Base-by-base conservation (phyloP, 768 basidiomycete species). In the Roridomyces roridus region DNA sequence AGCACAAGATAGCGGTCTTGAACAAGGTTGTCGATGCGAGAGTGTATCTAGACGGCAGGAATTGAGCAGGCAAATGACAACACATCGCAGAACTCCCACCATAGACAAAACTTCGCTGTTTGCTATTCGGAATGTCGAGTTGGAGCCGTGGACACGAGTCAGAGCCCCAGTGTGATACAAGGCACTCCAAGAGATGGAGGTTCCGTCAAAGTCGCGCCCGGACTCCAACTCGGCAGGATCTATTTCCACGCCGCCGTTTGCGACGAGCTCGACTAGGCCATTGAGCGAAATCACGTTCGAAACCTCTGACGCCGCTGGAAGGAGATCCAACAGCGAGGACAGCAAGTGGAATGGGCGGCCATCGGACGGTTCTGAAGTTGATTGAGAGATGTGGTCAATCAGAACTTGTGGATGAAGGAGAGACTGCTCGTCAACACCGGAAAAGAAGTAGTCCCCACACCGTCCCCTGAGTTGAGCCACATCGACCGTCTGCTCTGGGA, bases 401-500 rank as follows among this genome's bases (percentile, higher is more conserved):
- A n/a, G n/a, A n/a, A n/a, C n/a, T n/a, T n/a, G n/a, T n/a, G n/a
- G n/a, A 6, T 49, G 57, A 20, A 51, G 57, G n/a, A 58, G 29
- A 11, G 52, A 17, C 6, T 37, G 35, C 1, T 51, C 37, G 20
- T n/a, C 44, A 18, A 31, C 8, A 9, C 9, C 11, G n/a, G 48
- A 18, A 21, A 52, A 52, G n/a, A 15, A 20, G 25, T 58, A 52
- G 6, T 46, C 25, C 17, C 50, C 57, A 28, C 57, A 58, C 5
- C 17, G 5, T 10, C 37, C 39, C 1, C 39, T 43, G 1, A 58
- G 50, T 26, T 52, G 39, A 10, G 17, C 44, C 4, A 46, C 8
- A 44, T 46, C 44, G 6, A 29, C 21, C 17, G 50, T 40, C 7
- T 6, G 17, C 7, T 29, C 43, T 3, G 25, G 36, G 11, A 58